These are phyloP conservation scores for Fusarium drepaniforme DNA, from an alignment of 2,329 filamentous ascomycete species.

Conservation along the genomic window DNA sequence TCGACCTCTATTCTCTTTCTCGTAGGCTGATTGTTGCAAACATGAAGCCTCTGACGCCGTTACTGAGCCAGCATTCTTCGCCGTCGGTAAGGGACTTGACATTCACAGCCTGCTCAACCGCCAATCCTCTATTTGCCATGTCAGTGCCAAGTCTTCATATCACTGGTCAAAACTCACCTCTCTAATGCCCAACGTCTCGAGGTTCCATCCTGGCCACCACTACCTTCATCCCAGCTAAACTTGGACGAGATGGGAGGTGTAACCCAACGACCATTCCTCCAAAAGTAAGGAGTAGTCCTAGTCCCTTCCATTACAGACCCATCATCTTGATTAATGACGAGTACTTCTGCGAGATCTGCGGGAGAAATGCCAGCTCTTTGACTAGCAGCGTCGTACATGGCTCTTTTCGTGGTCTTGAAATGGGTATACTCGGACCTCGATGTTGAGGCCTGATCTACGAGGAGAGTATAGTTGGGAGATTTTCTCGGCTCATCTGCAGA, in stretches of 20 bases:
- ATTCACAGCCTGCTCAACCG: slow-evolving; percentile 72
- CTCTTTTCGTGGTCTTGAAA: slow-evolving; percentile 85
- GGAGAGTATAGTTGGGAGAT: slow-evolving; percentile 54
- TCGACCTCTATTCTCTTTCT: not conserved
- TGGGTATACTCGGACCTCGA: slow-evolving; percentile 75
- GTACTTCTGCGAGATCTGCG: slow-evolving; percentile 74
- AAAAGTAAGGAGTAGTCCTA: slow-evolving; percentile 86
- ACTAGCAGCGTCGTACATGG: slow-evolving; percentile 79
- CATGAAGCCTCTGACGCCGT: slow-evolving; percentile 85
- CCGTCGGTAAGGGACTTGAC: slow-evolving; percentile 72
- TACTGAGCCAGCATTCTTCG: slow-evolving; percentile 90
- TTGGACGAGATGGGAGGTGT: slow-evolving; percentile 75
- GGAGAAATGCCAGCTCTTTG: slow-evolving; percentile 67
- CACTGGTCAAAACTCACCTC: slow-evolving; percentile 56
- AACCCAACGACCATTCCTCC: slow-evolving; percentile 78
- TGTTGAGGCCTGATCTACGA: slow-evolving; percentile 58
- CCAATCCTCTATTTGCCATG: slow-evolving; percentile 62
- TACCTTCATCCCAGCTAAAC: slow-evolving; percentile 57
- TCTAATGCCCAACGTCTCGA: slow-evolving; percentile 87
- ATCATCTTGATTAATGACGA: slow-evolving; percentile 73
- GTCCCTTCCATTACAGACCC: slow-evolving; percentile 87
- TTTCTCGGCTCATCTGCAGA: slow-evolving; percentile 42
- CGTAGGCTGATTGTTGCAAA: slow-evolving; percentile 56
- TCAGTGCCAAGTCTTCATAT: slow-evolving; percentile 6
- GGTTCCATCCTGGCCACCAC: slow-evolving; percentile 86